Evolutionary conservation across 352 stramenopile genomes (phyloP).

Genomic region (Pseudoperonospora humuli): DNA sequence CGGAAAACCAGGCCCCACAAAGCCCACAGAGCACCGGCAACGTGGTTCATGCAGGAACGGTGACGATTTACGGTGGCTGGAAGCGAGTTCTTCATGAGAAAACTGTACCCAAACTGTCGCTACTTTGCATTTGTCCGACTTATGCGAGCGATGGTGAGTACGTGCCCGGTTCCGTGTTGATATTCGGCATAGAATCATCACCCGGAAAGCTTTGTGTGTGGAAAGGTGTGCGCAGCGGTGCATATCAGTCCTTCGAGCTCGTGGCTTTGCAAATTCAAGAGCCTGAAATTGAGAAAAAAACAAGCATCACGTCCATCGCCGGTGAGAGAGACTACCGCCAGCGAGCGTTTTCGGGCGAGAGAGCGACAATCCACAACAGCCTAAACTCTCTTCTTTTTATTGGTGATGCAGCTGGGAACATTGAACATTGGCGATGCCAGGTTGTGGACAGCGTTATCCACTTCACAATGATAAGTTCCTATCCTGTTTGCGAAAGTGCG

Average conservation of each 20-base stretch:
- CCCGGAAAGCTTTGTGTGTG: slow-evolving; percentile 51
- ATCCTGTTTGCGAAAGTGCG: slow-evolving; percentile 6
- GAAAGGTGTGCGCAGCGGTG: slow-evolving; percentile 42
- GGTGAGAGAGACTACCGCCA: slow-evolving; percentile 76
- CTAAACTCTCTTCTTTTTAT: slow-evolving; percentile 78
- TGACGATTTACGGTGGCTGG: slow-evolving; percentile 78
- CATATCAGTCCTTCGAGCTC: slow-evolving; percentile 39
- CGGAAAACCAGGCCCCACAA: slow-evolving; percentile 23
- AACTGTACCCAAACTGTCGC: slow-evolving; percentile 23
- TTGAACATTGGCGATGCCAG: slow-evolving; percentile 77
- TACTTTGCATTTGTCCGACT: slow-evolving; percentile 60
- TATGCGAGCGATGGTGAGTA: slow-evolving; percentile 78
- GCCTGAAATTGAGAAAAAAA: slow-evolving; percentile 33
- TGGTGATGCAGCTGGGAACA: slow-evolving; percentile 37
- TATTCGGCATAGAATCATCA: slow-evolving; percentile 51
- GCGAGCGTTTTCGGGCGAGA: slow-evolving; percentile 58
- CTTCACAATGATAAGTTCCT: slow-evolving; percentile 72
- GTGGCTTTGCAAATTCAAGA: slow-evolving; percentile 43
- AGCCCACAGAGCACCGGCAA: slow-evolving; percentile 21
- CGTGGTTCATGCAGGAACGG: slow-evolving; percentile 49
- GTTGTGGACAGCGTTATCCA: slow-evolving; percentile 37
- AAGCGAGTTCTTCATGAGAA: slow-evolving; percentile 32
- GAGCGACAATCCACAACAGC: slow-evolving; percentile 19
- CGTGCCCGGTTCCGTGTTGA: slow-evolving; percentile 50
- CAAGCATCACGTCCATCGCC: slow-evolving; percentile 66